phyloP scores from a whole-genome alignment of 805 yeast species.

The Monosporozyma servazzii region DNA sequence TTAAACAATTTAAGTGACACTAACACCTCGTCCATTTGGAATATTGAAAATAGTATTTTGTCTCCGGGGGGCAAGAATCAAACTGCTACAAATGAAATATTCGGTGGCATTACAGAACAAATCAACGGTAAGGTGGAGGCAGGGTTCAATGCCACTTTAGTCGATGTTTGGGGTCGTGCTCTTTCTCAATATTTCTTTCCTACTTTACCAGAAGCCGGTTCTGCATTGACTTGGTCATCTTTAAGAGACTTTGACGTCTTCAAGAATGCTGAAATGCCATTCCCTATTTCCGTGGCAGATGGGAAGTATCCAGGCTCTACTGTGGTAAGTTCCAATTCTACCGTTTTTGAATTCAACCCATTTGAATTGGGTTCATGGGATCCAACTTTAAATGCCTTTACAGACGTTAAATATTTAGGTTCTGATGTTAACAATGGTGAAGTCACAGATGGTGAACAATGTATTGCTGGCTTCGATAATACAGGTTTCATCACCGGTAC shows the following conservation, averaged over 20 bases:
- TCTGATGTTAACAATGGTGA: slow-evolving; percentile 52
- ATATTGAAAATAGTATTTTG: slow-evolving; percentile 52
- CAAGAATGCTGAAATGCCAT: slow-evolving; percentile 56
- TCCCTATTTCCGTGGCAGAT: slow-evolving; percentile 57
- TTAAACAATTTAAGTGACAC: slow-evolving; percentile 26
- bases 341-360: slow-evolving; percentile 56
- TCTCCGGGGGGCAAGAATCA: slow-evolving; percentile 55
- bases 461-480: slow-evolving; percentile 68
- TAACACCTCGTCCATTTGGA: slow-evolving; percentile 49
- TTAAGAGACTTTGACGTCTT: slow-evolving; percentile 54
- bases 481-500: slow-evolving; percentile 77
- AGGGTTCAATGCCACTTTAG: slow-evolving; percentile 55
- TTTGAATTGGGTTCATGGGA: slow-evolving; percentile 86
- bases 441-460: slow-evolving; percentile 37
- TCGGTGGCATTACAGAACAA: slow-evolving; percentile 44
- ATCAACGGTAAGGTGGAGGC: slow-evolving; percentile 46
- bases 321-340: slow-evolving; percentile 55
- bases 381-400: slow-evolving; percentile 55
- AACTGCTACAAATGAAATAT: slow-evolving; percentile 41
- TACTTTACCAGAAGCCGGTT: slow-evolving; percentile 49
- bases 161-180: slow-evolving; percentile 76
- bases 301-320: slow-evolving; percentile 54
- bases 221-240: slow-evolving; percentile 49
- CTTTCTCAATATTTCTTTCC: slow-evolving; percentile 67
- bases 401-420: slow-evolving; percentile 62